These are phyloP conservation scores for Waltiozyma sp. DNA, from an alignment of 1,139 yeast species.

Conservation along the genomic window DNA sequence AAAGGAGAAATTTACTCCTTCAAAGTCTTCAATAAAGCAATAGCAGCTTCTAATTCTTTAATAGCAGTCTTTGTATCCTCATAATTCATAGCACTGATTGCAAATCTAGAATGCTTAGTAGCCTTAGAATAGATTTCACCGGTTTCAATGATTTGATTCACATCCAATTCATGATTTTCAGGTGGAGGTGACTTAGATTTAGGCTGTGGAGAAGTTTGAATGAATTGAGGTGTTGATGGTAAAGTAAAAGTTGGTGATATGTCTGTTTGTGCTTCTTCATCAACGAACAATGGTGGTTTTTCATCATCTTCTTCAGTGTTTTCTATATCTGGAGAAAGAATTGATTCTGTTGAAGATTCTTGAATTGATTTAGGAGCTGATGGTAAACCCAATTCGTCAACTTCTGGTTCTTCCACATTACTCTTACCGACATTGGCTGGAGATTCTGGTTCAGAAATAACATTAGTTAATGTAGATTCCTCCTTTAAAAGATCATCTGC, in stretches of 20 bases:
- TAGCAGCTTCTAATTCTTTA: constrained; percentile 55
- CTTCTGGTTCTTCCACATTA: constrained; percentile 1
- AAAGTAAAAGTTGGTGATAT: constrained; percentile 1
- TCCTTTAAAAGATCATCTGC: constrained; percentile 2
- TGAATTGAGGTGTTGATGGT: constrained; percentile 10
- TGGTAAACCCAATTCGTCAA: constrained; percentile 3
- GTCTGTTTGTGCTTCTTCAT: not conserved
- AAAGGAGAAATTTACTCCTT: constrained; percentile 1
- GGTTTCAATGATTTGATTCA: constrained; percentile 40
- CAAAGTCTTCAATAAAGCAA: constrained; percentile 29
- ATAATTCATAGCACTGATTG: constrained; percentile 86
- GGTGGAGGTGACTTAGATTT: constrained; percentile 1
- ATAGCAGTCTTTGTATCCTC: constrained; percentile 82
- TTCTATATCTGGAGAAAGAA: no score
- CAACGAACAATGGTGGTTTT: not conserved
- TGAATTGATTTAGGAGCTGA: constrained; percentile 1
- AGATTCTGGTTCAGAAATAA: not conserved
- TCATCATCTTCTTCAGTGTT: not conserved
- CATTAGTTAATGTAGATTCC: not conserved
- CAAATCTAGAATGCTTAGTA: constrained; percentile 83
- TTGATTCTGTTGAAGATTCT: no score
- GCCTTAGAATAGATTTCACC: constrained; percentile 56
- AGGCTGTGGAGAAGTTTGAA: constrained; percentile 1
- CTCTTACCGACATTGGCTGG: constrained; percentile 1
- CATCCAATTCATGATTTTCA: constrained; percentile 19